A percentile compares a stretch with the other conserved stretches of the same genome.
These are phyloP conservation scores for Colletotrichum musicola DNA, from an alignment of 2,329 filamentous ascomycete genomes.

Conservation along the genomic window DNA sequence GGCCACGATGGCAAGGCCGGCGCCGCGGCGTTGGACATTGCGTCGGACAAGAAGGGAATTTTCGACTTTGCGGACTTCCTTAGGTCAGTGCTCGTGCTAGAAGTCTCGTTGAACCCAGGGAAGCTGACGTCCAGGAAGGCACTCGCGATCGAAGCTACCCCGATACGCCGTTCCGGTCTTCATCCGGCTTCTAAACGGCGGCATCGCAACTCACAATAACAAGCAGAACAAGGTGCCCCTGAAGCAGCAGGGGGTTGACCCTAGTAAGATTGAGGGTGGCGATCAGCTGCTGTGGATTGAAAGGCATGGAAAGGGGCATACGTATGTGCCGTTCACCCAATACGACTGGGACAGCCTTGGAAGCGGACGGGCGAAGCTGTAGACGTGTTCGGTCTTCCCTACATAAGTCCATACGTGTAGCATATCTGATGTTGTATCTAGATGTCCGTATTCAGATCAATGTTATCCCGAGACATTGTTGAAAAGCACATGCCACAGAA, in stretches of 20 bases:
- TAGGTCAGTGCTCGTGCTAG: conserved; percentile 50
- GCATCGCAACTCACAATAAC: conserved; percentile 75
- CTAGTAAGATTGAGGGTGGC: conserved; percentile 41
- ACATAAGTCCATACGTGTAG: no score
- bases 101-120: not conserved
- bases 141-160: conserved; percentile 71
- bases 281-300: conserved; percentile 69
- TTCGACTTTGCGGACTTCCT: conserved; percentile 74
- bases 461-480: no score
- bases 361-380: conserved; percentile 26
- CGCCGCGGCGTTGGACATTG: conserved; percentile 71
- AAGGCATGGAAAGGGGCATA: conserved; percentile 57
- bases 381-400: not conserved
- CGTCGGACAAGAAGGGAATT: conserved; percentile 55
- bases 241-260: conserved; percentile 49
- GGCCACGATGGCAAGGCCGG: conserved; percentile 77
- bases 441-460: not conserved
- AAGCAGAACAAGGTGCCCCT: conserved; percentile 83
- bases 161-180: conserved; percentile 83
- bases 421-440: not conserved
- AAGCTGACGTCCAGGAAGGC: conserved; percentile 46
- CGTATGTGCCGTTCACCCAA: conserved; percentile 70
- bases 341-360: conserved; percentile 64
- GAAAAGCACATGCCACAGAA: not conserved
- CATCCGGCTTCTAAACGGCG: conserved; percentile 70